These are phyloP conservation scores for Metschnikowia lunata DNA, from an alignment of 805 yeast species.

Conservation along the genomic window DNA sequence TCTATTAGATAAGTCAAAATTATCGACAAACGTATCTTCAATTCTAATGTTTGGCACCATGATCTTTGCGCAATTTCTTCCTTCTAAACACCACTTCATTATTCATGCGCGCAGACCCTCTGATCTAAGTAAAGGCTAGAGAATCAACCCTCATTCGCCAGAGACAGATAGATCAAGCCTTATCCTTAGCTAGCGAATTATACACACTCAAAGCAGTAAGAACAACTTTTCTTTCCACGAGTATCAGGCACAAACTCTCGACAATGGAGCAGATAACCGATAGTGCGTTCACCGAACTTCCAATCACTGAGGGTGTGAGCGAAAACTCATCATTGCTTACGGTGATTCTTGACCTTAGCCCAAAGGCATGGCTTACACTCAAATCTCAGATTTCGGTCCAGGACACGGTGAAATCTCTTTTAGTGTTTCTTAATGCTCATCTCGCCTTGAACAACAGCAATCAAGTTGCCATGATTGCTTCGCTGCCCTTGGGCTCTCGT, in stretches of 20 bases:
- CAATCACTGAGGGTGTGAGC: slow-evolving; percentile 21
- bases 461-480: slow-evolving; percentile 74
- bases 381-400: slow-evolving; percentile 47
- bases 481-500: slow-evolving; percentile 64
- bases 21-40: too few species aligned
- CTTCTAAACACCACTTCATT: too few species aligned
- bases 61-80: too few species aligned
- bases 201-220: not conserved
- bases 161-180: not conserved
- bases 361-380: slow-evolving; percentile 58
- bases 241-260: not conserved
- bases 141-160: too few species aligned
- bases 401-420: slow-evolving; percentile 57
- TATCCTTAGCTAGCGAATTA: not conserved
- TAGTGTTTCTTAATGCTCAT: slow-evolving; percentile 84
- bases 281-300: slow-evolving; percentile 43
- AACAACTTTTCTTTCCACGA: not conserved
- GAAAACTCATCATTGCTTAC: slow-evolving; percentile 72
- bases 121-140: too few species aligned
- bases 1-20: too few species aligned
- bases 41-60: too few species aligned
- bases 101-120: too few species aligned
- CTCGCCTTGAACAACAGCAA: slow-evolving; percentile 80
- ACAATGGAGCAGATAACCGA: slow-evolving; percentile 68
- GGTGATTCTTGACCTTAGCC: slow-evolving; percentile 73